Conservation (phyloP, 2,329 filamentous ascomycete genomes). For the Aspergillus sp. region DNA sequence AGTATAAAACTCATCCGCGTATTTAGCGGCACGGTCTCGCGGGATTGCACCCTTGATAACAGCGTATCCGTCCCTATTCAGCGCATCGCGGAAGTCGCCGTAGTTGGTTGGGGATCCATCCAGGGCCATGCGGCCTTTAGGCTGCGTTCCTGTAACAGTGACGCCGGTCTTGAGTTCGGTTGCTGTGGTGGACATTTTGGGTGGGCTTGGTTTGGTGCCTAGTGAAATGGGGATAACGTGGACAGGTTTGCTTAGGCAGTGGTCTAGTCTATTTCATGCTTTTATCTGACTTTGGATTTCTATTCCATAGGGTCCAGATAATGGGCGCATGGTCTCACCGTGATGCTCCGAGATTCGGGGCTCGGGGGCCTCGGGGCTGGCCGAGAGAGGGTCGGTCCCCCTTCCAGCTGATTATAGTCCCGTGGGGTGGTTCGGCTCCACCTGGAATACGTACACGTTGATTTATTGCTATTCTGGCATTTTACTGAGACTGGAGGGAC, state of each 20-base stretch:
- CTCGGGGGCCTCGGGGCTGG: background rate
- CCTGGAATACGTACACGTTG: background rate
- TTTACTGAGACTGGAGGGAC: background rate
- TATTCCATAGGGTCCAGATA: too few species aligned
- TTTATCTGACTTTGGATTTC: background rate
- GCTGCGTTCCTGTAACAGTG: background rate
- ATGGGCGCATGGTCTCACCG: too few species aligned
- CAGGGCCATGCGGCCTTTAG: slow-evolving; percentile 19
- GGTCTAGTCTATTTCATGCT: background rate
- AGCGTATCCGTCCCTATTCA: slow-evolving; percentile 43
- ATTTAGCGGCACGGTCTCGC: slow-evolving; percentile 37
- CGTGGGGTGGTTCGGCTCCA: background rate
- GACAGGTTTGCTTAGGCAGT: too few species aligned
- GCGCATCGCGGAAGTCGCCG: slow-evolving; percentile 25
- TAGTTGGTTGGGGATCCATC: slow-evolving; percentile 19
- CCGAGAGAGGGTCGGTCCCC: too few species aligned
- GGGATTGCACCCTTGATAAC: slow-evolving; percentile 50
- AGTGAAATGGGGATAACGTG: background rate
- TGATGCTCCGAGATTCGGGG: too few species aligned
- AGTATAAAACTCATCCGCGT: slow-evolving; percentile 23
- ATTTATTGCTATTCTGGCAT: too few species aligned
- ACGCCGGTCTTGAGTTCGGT: background rate
- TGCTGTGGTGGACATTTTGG: slow-evolving; percentile 18
- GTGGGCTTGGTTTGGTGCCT: background rate
- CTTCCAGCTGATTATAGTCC: too few species aligned